Conservation (phyloP, 306 rosid species). For the Fagus crenata region DNA sequence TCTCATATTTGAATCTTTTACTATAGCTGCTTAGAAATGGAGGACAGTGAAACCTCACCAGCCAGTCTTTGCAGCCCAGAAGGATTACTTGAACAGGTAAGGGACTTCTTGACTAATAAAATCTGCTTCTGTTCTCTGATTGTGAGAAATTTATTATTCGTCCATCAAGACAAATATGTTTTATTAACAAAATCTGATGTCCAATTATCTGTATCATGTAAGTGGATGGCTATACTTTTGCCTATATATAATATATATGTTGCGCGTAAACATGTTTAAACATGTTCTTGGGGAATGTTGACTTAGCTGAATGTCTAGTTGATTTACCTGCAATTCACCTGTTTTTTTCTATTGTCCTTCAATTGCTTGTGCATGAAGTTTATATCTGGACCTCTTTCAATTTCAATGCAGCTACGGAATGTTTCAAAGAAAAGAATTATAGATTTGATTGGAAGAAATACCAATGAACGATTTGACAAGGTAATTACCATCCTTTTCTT, state of each 20-base stretch:
- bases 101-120: not conserved
- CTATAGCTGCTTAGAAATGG: conserved; percentile 44
- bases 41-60: conserved; percentile 24
- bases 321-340: not conserved
- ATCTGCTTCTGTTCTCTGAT: not conserved
- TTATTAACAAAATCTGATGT: not conserved
- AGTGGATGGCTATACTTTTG: not conserved
- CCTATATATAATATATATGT: not conserved
- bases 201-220: not conserved
- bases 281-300: not conserved
- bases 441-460: conserved; percentile 40
- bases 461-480: conserved; percentile 35
- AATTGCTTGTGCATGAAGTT: not conserved
- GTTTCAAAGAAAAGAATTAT: conserved; percentile 28
- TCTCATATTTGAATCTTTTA: conserved; percentile 18
- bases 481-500: conserved; percentile 14
- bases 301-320: not conserved
- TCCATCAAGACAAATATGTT: not conserved
- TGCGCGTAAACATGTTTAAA: not conserved
- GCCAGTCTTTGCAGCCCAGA: conserved; percentile 39
- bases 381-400: not conserved
- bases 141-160: not conserved
- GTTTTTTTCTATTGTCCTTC: not conserved
- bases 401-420: conserved; percentile 26
- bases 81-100: conserved; percentile 40